phyloP scores from a whole-genome alignment of 75 land plant genomes.

The Picea sitchensis region DNA sequence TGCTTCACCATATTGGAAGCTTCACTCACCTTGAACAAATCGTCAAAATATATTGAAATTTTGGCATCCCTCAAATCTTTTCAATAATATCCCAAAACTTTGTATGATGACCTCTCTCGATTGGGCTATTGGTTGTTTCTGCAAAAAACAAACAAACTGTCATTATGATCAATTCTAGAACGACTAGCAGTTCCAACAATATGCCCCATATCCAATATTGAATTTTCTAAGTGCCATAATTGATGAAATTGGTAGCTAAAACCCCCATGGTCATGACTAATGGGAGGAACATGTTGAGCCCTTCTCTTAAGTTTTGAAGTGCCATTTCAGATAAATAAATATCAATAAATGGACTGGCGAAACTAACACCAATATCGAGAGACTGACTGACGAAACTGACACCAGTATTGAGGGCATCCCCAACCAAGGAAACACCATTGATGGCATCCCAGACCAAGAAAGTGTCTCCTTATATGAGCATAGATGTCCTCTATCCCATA shows the following conservation, averaged over 20 bases:
- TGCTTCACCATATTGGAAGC: slow-evolving; percentile 18
- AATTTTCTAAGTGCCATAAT: slow-evolving; percentile 67
- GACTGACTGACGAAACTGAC: slow-evolving; percentile 7
- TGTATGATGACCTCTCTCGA: slow-evolving; percentile 52
- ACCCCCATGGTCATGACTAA: slow-evolving; percentile 63
- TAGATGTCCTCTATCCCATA: slow-evolving; percentile 23
- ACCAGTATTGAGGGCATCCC: slow-evolving; percentile 22
- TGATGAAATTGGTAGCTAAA: slow-evolving; percentile 57
- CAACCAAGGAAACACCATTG: slow-evolving; percentile 16
- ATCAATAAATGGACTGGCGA: slow-evolving; percentile 15
- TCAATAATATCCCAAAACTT: slow-evolving; percentile 31
- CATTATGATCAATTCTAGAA: slow-evolving; percentile 67
- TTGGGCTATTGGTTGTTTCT: slow-evolving; percentile 76
- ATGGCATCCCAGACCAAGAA: slow-evolving; percentile 23
- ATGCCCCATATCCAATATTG: slow-evolving; percentile 71
- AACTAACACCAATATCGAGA: slow-evolving; percentile 41
- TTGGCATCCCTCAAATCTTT: slow-evolving; percentile 49
- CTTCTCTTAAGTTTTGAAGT: slow-evolving; percentile 59
- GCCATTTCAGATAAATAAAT: slow-evolving; percentile 79
- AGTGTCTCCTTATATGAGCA: slow-evolving; percentile 16
- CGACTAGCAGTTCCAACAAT: slow-evolving; percentile 49
- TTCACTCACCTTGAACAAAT: slow-evolving; percentile 55
- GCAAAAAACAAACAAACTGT: slow-evolving; percentile 54
- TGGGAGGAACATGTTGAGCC: slow-evolving; percentile 75
- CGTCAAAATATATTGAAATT: slow-evolving; percentile 49